A percentile compares a stretch with the other conserved stretches of the same genome.
These are phyloP conservation scores for Heritiera fomes DNA, from an alignment of 345 rosid genomes.

Conservation along the genomic window DNA sequence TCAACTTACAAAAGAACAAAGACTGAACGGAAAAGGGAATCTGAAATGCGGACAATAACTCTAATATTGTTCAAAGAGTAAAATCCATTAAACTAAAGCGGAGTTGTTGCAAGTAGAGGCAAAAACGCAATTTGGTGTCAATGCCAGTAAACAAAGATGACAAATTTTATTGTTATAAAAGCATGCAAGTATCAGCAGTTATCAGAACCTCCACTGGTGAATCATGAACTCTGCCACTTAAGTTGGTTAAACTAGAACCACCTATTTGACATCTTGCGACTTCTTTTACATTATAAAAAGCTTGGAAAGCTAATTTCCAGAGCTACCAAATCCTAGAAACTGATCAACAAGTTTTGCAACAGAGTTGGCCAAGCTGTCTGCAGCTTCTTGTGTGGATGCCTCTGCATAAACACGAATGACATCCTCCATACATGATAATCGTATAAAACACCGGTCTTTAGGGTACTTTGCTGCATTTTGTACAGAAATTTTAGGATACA, in stretches of 20 bases:
- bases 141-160: too few relatives aligned
- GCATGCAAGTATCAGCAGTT: too few relatives aligned
- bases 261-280: background rate
- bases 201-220: background rate
- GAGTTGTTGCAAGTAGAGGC: too few relatives aligned
- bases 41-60: background rate
- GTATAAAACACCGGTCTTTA: conserved; percentile 70
- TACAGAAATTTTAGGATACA: background rate
- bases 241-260: conserved; percentile 5
- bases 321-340: conserved; percentile 49
- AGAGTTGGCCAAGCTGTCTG: conserved; percentile 67
- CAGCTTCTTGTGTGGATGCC: conserved; percentile 80
- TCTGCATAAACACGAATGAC: conserved; percentile 91
- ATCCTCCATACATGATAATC: conserved; percentile 96
- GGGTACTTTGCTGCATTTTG: conserved; percentile 51
- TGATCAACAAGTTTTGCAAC: conserved; percentile 65
- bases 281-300: background rate
- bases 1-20: background rate
- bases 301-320: conserved; percentile 3
- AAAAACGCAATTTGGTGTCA: too few relatives aligned
- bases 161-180: too few relatives aligned
- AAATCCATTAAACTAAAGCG: too few relatives aligned
- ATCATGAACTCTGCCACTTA: background rate
- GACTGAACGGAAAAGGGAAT: background rate
- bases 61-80: too few relatives aligned